Evolutionary conservation across 1,284 basidiomycete genomes (phyloP).

Genomic region (Tilletia walkeri): DNA sequence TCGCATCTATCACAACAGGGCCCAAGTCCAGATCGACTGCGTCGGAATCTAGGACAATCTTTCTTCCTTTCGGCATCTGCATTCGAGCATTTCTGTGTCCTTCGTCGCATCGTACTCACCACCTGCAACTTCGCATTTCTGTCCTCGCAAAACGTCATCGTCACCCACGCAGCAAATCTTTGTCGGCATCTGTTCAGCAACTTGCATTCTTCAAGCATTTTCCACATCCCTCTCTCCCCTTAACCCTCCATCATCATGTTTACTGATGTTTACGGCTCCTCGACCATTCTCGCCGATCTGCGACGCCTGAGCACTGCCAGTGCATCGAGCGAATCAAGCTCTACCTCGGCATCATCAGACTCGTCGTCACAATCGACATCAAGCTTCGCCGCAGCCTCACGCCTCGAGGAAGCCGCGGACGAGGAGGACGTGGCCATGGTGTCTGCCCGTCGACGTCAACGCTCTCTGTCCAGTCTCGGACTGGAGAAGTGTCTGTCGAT

Average conservation of each 20-base stretch:
- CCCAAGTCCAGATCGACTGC: background rate
- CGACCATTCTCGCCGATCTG: slow-evolving; percentile 2
- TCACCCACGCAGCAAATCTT: background rate
- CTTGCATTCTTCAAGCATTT: background rate
- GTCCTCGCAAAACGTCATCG: background rate
- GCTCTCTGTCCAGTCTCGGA: background rate
- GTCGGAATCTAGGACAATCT: background rate
- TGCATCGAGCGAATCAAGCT: slow-evolving; percentile 1
- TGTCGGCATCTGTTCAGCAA: no score
- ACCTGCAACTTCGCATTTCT: background rate
- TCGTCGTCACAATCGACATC: background rate
- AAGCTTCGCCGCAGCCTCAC: background rate
- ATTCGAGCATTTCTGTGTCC: background rate
- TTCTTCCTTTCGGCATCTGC: no score
- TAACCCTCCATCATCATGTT: background rate
- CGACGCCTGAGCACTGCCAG: background rate
- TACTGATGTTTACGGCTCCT: slow-evolving; percentile 9
- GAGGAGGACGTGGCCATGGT: background rate
- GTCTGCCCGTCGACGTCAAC: background rate
- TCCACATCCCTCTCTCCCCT: no score
- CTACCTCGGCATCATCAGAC: background rate
- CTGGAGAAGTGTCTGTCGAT: slow-evolving; percentile 3
- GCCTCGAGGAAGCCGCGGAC: slow-evolving; percentile 4
- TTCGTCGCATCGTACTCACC: background rate
- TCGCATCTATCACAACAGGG: no score